Percentiles rank a stretch among this genome's conserved stretches.
Conservation (phyloP, 139 green algal species). For the Marvania coccoides region DNA sequence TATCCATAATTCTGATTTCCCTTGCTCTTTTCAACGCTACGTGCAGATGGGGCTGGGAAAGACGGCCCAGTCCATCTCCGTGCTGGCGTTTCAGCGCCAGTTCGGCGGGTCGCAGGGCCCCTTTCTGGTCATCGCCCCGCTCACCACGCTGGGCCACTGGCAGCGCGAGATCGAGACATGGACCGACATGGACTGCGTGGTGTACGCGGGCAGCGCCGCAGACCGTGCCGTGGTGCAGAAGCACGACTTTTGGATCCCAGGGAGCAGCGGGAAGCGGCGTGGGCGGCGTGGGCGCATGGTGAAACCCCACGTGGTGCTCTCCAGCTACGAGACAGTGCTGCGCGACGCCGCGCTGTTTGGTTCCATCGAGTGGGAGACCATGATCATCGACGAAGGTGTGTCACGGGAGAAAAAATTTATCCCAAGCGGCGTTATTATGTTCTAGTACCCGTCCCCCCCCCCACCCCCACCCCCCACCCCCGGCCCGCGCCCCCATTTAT, state of each 20-base stretch:
- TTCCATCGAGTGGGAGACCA: conserved; percentile 25
- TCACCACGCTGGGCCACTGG: conserved; percentile 92
- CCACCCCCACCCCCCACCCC: too few species aligned
- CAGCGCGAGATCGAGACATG: conserved; percentile 86
- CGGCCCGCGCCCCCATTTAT: too few species aligned
- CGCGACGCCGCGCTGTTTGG: conserved; percentile 31
- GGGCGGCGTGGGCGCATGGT: neutral
- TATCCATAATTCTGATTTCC: neutral
- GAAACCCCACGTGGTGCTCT: conserved; percentile 67
- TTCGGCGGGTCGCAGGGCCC: conserved; percentile 45
- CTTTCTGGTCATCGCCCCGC: conserved; percentile 87
- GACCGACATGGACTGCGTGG: conserved; percentile 78
- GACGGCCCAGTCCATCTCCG: conserved; percentile 59
- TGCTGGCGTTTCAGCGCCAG: conserved; percentile 58
- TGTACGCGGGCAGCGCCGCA: conserved; percentile 53
- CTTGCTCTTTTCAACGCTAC: too few species aligned
- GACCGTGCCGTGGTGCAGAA: conserved; percentile 68
- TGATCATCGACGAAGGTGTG: conserved; percentile 63
- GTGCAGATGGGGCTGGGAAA: conserved; percentile 92
- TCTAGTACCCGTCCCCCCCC: too few species aligned
- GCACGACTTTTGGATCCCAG: conserved; percentile 34
- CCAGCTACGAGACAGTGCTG: conserved; percentile 58
- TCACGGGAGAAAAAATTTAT: too few species aligned
- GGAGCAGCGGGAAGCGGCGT: neutral
- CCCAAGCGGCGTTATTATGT: too few species aligned